Conservation (phyloP, 192 early-diverging fungal genomes). For the Diversispora eburnea region DNA sequence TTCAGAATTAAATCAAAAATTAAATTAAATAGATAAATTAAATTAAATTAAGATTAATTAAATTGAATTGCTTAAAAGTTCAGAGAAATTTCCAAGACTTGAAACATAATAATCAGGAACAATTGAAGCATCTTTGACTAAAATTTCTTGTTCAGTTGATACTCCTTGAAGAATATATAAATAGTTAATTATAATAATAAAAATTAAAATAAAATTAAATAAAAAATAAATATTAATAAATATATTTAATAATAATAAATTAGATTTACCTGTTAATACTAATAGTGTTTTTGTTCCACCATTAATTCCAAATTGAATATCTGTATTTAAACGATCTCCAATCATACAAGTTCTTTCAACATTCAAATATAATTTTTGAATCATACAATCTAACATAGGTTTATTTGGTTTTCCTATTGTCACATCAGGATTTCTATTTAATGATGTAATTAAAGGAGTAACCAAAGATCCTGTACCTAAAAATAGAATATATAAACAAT, state of each 20-base stretch:
- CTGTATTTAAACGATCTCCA: slow-evolving; percentile 93
- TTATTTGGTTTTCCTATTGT: slow-evolving; percentile 93
- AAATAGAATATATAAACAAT: not conserved
- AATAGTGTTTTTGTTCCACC: slow-evolving; percentile 85
- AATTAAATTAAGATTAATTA: too few species aligned
- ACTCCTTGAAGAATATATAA: slow-evolving; percentile 25
- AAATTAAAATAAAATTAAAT: not conserved
- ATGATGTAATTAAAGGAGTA: slow-evolving; percentile 66
- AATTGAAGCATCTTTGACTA: slow-evolving; percentile 35
- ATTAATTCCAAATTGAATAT: slow-evolving; percentile 88
- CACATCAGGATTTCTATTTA: slow-evolving; percentile 70
- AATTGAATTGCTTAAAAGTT: not conserved
- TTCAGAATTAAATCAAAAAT: too few species aligned
- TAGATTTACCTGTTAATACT: slow-evolving; percentile 77
- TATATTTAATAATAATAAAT: not conserved
- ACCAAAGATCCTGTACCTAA: slow-evolving; percentile 79
- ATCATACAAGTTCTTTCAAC: slow-evolving; percentile 88
- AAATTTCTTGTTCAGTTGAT: slow-evolving; percentile 37
- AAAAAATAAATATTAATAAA: not conserved
- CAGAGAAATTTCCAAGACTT: slow-evolving; percentile 43
- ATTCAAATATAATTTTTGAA: slow-evolving; percentile 79
- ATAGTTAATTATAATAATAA: not conserved
- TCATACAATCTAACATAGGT: slow-evolving; percentile 91
- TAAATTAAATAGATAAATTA: too few species aligned
- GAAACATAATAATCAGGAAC: slow-evolving; percentile 46